Base-by-base conservation (phyloP, 257 asterid species). In the Prunella vulgaris region DNA sequence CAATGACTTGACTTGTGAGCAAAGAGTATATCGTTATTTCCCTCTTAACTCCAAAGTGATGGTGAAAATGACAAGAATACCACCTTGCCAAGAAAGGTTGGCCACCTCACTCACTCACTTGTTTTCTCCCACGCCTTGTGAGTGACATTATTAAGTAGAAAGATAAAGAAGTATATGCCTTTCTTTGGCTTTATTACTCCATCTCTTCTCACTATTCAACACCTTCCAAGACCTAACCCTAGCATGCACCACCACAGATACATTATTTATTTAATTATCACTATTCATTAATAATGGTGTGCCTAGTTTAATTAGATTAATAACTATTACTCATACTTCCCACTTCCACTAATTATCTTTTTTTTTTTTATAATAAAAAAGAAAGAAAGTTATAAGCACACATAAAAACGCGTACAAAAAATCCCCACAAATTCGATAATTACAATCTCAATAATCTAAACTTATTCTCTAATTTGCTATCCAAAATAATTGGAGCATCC, bases 1-100 rank as follows among this genome's bases (percentile, higher is more conserved):
- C 44, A 78, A 80, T 80, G 77, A 81, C 85, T 78, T 83, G 80
- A 67, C 81, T 83, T 81, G 86, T 76, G 86, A 81, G 86, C 78
- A 78, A 84, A 85, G 86, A 38, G 76, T 81, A 58, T 7, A 22
- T 32, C 24, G 20, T 5, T 60, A 63, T 64, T 76, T 81, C 20
- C 20, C 71, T 25, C 67, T 72, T 69, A 74, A 78, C 21, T 70
- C 68, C 60, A 72, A 75, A 81, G 74, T 70, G 77, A 83, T 69
- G 81, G 77, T 77, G 69, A 75, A 80, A 74, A 81, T 78, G 88
- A 83, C 86, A 76, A 79, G 80, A 70, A 80, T 53, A 74, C 78
- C 70, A 71, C 62, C 75, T 77, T 70, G 78, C 69, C 68, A 70
- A 69, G 80, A 76, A 81, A 76, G 86, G 80, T 80, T 78, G 83